phyloP scores from a whole-genome alignment of 1,284 basidiomycete genomes.

The Marasmius oreades region DNA sequence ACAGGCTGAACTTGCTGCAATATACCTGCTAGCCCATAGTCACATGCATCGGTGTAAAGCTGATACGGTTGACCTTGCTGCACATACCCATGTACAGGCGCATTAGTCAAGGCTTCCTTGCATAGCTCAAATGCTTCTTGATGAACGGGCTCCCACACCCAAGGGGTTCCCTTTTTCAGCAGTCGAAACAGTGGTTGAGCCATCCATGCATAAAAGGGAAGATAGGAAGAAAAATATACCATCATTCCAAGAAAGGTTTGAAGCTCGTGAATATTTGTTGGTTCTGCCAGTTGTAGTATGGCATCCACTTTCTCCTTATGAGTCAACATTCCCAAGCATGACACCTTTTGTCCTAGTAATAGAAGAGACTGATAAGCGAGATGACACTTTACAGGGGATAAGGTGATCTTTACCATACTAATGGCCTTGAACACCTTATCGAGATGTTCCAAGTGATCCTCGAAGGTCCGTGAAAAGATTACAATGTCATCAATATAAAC shows the following conservation, averaged over 20 bases:
- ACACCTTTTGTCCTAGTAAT: slow-evolving; percentile 29
- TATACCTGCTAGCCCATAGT: slow-evolving; percentile 27
- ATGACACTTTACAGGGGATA: slow-evolving; percentile 28
- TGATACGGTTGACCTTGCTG: slow-evolving; percentile 27
- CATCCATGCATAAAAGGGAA: slow-evolving; percentile 28
- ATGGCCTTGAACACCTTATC: slow-evolving; percentile 19
- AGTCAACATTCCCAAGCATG: slow-evolving; percentile 26
- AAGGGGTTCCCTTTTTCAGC: slow-evolving; percentile 19
- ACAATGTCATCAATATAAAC: slow-evolving; percentile 16
- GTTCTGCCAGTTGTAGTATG: slow-evolving; percentile 20
- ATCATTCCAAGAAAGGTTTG: slow-evolving; percentile 27
- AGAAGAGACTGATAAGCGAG: slow-evolving; percentile 24
- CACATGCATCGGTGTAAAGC: slow-evolving; percentile 37
- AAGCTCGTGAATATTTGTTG: slow-evolving; percentile 20
- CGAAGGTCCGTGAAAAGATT: not conserved
- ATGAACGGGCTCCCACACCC: slow-evolving; percentile 25
- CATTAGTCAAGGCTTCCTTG: slow-evolving; percentile 23
- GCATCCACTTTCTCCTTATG: slow-evolving; percentile 28
- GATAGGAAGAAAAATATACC: slow-evolving; percentile 27
- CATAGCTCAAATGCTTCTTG: slow-evolving; percentile 22
- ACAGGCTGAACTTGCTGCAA: slow-evolving; percentile 21
- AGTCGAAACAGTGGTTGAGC: slow-evolving; percentile 24
- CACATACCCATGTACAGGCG: slow-evolving; percentile 29
- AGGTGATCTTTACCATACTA: slow-evolving; percentile 20
- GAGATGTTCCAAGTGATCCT: not conserved